These are phyloP conservation scores for Cryptosporidium canis DNA, from an alignment of 169 alveolate species.

Conservation along the genomic window DNA sequence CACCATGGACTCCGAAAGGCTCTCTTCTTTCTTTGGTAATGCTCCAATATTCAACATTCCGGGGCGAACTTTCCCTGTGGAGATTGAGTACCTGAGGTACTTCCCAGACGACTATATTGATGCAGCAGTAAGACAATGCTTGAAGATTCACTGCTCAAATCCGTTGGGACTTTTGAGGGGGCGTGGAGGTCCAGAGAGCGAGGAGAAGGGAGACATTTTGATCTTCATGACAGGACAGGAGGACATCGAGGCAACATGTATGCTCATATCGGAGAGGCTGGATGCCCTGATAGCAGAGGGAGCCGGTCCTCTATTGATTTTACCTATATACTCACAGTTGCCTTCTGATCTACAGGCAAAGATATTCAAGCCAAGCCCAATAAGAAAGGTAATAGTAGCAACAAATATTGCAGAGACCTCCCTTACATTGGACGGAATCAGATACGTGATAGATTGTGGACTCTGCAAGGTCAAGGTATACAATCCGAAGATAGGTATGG, in stretches of 20 bases:
- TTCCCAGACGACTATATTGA: slow-evolving; percentile 98
- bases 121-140: slow-evolving; percentile 97
- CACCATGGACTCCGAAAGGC: slow-evolving; percentile 98
- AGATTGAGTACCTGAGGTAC: slow-evolving; percentile 91
- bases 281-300: slow-evolving; percentile 88
- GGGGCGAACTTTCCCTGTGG: slow-evolving; percentile 98
- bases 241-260: slow-evolving; percentile 98
- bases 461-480: slow-evolving; percentile 98
- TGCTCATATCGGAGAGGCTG: slow-evolving; percentile 92
- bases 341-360: slow-evolving; percentile 98
- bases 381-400: slow-evolving; percentile 96
- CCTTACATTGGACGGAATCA: slow-evolving; percentile 98
- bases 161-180: slow-evolving; percentile 74
- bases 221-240: slow-evolving; percentile 99
- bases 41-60: slow-evolving; percentile 98
- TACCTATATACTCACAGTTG: slow-evolving; percentile 98
- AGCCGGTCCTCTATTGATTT: slow-evolving; percentile 75
- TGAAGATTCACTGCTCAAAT: slow-evolving; percentile 94
- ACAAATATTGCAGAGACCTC: slow-evolving; percentile 99
- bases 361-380: slow-evolving; percentile 89
- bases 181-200: slow-evolving; percentile 75
- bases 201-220: slow-evolving; percentile 92
- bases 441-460: slow-evolving; percentile 98
- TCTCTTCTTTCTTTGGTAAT: slow-evolving; percentile 97
- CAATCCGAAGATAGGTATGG: slow-evolving; percentile 99